A percentile compares a stretch with the other conserved stretches of the same genome.
Conservation (phyloP, 129 eudicot species). For the Centaurea solstitialis region DNA sequence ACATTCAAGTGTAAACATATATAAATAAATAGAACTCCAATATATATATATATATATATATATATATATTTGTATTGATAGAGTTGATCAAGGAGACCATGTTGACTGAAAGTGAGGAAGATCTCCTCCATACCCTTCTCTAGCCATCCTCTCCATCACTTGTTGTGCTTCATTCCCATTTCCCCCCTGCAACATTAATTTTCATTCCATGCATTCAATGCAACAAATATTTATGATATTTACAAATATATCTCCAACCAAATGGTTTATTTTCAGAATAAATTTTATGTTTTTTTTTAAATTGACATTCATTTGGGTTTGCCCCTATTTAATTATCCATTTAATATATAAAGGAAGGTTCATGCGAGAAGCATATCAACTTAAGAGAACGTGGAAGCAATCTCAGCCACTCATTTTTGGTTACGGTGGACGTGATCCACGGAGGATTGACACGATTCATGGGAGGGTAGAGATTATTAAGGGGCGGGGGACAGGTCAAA, state of each 20-base stretch:
- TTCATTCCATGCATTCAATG: slow-evolving; percentile 29
- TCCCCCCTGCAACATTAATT: slow-evolving; percentile 51
- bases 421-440: no score
- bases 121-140: slow-evolving; percentile 64
- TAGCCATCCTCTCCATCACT: slow-evolving; percentile 60
- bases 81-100: slow-evolving; percentile 54
- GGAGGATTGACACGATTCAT: no score
- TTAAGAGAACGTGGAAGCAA: no score
- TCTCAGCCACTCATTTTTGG: no score
- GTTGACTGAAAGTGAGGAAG: slow-evolving; percentile 57
- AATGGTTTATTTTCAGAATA: neutral
- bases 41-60: slow-evolving; percentile 1
- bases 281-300: neutral
- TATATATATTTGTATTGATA: neutral
- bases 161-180: slow-evolving; percentile 57
- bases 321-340: neutral
- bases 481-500: no score
- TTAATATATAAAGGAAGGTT: neutral
- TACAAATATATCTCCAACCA: neutral
- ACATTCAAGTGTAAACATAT: slow-evolving; percentile 9
- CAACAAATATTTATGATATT: neutral
- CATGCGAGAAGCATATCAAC: no score
- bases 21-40: neutral
- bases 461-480: no score
- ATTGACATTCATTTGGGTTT: neutral